Evolutionary conservation across 2,329 filamentous ascomycete species (phyloP), one percentile per base, ranked within the genome.

Genomic region (Esteya vermicola): DNA sequence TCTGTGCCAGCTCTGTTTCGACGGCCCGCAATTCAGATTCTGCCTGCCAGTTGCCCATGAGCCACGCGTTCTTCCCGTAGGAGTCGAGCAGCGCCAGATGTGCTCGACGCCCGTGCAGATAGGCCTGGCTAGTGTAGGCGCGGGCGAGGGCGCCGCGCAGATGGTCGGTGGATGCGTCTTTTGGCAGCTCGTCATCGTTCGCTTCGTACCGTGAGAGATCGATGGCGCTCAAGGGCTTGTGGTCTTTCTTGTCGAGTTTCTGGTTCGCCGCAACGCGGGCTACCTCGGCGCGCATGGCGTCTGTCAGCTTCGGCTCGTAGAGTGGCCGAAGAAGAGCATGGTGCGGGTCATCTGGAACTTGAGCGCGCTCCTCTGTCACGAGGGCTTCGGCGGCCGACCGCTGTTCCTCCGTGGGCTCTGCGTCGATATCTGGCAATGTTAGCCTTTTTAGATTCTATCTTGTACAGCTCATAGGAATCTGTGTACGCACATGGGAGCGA

Each of bases 1-100:
- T 63, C 30, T 65, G 68, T 13, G 75, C 78, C 37, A 96, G 65
- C 51, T 94, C 85, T 33, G 67, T 66, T 66, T 96, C 89, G 21
- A 93, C 53, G 12, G 58, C 58, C 38, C 70, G 68, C 38, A 93
- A 59, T 32, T 85, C 71, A 33, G 75, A 73, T 60, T 95, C 89
- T 18, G 86, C 59, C 49, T 83, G 76, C 50, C 79, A 75, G 58
- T 98, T 98, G 53, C 75, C 75, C 9, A 93, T 71, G 41, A 98
- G 67, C 89, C 91, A 96, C 9, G 85, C 81, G 57, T 94, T 94
- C 61, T 85, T 85, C 49, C 89, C 91, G 58, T 79, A 79, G 38
- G 69, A 69, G 51, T 91, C 83, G 18, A 94, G 72, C n/a, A 94
- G 68, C 1, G 67, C 63, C 16, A 94, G 72, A 58, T 75, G 68